phyloP scores from a whole-genome alignment of 306 rosid genomes.

The Cucurbita argyrosperma region DNA sequence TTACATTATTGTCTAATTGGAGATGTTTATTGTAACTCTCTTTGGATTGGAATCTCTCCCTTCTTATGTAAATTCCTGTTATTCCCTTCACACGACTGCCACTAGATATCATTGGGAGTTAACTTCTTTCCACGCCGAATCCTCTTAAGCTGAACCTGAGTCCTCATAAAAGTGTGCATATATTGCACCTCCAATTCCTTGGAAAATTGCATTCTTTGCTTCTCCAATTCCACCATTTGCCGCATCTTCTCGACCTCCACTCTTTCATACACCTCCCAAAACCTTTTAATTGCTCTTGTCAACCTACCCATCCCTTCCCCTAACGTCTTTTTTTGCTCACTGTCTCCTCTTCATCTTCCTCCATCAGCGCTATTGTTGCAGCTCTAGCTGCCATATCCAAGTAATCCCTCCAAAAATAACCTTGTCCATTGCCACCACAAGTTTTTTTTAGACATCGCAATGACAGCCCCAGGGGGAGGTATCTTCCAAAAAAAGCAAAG shows the following conservation, averaged over 20 bases:
- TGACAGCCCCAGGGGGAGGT: not conserved
- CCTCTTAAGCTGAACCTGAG: constrained; percentile 81
- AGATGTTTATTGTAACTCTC: too few species aligned
- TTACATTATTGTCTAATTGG: too few species aligned
- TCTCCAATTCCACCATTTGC: constrained; percentile 90
- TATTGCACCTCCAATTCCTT: constrained; percentile 78
- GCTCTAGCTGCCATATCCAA: constrained; percentile 79
- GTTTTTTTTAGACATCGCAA: constrained; percentile 44
- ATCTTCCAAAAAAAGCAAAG: constrained; percentile 34
- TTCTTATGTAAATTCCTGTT: too few species aligned
- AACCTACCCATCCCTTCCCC: constrained; percentile 61
- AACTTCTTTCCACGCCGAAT: constrained; percentile 76
- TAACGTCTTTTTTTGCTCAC: constrained; percentile 32
- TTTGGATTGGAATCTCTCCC: too few species aligned
- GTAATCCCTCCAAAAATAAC: constrained; percentile 63
- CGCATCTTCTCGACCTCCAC: constrained; percentile 71
- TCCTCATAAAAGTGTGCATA: constrained; percentile 82
- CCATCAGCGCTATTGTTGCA: constrained; percentile 43
- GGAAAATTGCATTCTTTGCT: constrained; percentile 75
- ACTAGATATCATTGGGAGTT: constrained; percentile 33
- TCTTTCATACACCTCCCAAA: constrained; percentile 53
- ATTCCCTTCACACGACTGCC: too few species aligned
- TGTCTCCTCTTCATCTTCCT: constrained; percentile 21
- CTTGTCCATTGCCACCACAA: constrained; percentile 27
- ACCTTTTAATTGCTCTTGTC: constrained; percentile 76